Conservation (phyloP, 495 filamentous ascomycete species). For the Niebla homalea region DNA sequence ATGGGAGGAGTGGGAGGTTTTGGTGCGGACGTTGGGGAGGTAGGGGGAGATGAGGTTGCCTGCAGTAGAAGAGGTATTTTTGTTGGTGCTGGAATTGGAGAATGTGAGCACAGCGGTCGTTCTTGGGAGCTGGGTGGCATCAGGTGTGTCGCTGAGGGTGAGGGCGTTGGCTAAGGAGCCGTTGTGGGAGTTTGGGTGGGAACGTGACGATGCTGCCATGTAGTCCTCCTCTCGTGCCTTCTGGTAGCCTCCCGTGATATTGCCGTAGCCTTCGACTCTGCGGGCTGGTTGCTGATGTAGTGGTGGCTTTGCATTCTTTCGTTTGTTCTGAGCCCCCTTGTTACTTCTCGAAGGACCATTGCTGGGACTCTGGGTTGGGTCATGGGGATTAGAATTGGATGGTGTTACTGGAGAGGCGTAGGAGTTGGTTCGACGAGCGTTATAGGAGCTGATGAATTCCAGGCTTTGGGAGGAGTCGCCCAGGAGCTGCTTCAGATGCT, state of each 20-base stretch:
- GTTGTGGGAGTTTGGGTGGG: constrained; percentile 16
- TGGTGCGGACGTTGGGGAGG: constrained; percentile 44
- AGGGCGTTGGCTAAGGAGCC: constrained; percentile 18
- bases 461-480: constrained; percentile 74
- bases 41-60: constrained; percentile 68
- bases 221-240: constrained; percentile 55
- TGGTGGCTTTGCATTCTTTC: constrained; percentile 48
- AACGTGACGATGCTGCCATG: constrained; percentile 30
- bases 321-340: constrained; percentile 22
- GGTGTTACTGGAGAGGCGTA: constrained; percentile 11
- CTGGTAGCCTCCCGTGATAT: constrained; percentile 43
- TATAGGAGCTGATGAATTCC: constrained; percentile 90
- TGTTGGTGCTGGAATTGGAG: constrained; percentile 23
- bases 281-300: constrained; percentile 48
- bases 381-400: neutral
- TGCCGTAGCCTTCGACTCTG: constrained; percentile 43
- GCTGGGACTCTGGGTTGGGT: constrained; percentile 10
- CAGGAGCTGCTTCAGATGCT: constrained; percentile 77
- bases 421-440: constrained; percentile 42
- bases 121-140: constrained; percentile 26
- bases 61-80: constrained; percentile 51
- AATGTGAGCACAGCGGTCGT: constrained; percentile 17
- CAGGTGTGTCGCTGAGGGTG: constrained; percentile 26
- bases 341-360: neutral
- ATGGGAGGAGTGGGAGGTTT: constrained; percentile 35